Evolutionary conservation across 495 filamentous ascomycete genomes (phyloP).

Genomic region (Aspergillus diversus): DNA sequence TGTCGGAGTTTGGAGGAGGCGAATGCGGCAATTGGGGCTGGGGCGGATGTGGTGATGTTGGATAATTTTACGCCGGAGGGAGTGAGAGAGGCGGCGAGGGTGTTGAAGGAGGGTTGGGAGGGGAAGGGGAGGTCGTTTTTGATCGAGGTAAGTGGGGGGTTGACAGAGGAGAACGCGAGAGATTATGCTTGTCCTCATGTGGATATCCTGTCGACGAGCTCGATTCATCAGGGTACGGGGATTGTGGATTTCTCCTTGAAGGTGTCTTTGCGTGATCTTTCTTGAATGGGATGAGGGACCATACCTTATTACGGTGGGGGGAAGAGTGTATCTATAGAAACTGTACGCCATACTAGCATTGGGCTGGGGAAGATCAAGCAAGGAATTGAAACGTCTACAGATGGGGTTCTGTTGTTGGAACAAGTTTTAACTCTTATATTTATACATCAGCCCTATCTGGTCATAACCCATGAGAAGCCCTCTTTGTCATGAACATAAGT

Average conservation of each 20-base stretch:
- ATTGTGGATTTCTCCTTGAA: conserved; percentile 97
- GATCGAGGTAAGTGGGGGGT: conserved; percentile 88
- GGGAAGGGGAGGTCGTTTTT: conserved; percentile 65
- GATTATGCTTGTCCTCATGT: conserved; percentile 83
- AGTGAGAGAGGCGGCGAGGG: conserved; percentile 68
- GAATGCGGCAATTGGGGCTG: conserved; percentile 85
- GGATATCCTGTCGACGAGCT: conserved; percentile 93
- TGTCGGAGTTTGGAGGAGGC: conserved; percentile 85
- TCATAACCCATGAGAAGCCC: neutral
- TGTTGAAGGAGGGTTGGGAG: conserved; percentile 76
- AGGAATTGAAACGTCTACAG: too few relatives aligned
- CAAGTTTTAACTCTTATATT: neutral
- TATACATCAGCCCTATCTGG: neutral
- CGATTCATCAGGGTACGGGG: conserved; percentile 91
- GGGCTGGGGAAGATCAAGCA: neutral
- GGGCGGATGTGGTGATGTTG: conserved; percentile 95
- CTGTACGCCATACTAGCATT: neutral
- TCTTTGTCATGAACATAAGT: conserved; percentile 1
- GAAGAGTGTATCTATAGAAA: too few relatives aligned
- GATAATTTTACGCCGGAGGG: conserved; percentile 88
- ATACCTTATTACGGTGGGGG: too few relatives aligned
- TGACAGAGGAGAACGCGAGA: conserved; percentile 83
- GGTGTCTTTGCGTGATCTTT: conserved; percentile 54
- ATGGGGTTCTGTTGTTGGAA: too few relatives aligned
- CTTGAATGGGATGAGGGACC: neutral